phyloP scores from a whole-genome alignment of 768 basidiomycete genomes.

The Xerocomellus amylosporus region DNA sequence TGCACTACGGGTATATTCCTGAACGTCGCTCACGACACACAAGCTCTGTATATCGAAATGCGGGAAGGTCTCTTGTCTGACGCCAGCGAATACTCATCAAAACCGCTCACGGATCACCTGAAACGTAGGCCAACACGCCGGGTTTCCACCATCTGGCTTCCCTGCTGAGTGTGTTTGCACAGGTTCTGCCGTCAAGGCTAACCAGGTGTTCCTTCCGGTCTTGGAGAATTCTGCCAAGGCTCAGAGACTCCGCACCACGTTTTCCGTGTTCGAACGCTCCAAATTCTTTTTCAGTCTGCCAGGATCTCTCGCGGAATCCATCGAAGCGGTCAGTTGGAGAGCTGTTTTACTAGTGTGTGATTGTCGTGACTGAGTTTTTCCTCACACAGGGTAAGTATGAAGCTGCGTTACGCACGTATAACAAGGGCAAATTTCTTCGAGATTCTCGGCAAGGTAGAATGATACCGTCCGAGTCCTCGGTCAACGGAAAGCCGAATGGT shows the following conservation, averaged over 20 bases:
- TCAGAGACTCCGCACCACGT: slow-evolving; percentile 85
- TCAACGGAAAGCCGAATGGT: slow-evolving; percentile 50
- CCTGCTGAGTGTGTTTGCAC: slow-evolving; percentile 5
- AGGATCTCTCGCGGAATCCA: slow-evolving; percentile 79
- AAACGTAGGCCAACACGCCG: slow-evolving; percentile 56
- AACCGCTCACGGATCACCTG: slow-evolving; percentile 76
- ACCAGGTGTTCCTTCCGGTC: slow-evolving; percentile 94
- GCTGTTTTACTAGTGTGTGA: background rate
- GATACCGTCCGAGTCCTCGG: slow-evolving; percentile 62
- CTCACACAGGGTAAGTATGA: slow-evolving; percentile 87
- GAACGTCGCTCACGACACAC: slow-evolving; percentile 1
- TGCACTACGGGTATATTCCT: slow-evolving; percentile 15
- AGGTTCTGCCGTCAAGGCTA: slow-evolving; percentile 92
- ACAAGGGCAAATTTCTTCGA: slow-evolving; percentile 90
- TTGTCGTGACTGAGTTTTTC: background rate
- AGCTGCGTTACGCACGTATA: slow-evolving; percentile 90
- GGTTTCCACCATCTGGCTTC: background rate
- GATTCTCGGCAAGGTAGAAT: slow-evolving; percentile 88
- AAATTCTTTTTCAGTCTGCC: slow-evolving; percentile 99
- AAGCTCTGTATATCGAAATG: slow-evolving; percentile 92
- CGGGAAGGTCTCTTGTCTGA: slow-evolving; percentile 78
- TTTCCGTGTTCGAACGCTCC: slow-evolving; percentile 93
- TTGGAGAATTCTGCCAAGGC: slow-evolving; percentile 95
- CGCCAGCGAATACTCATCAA: slow-evolving; percentile 77
- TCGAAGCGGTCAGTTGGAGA: slow-evolving; percentile 68